Evolutionary conservation across 257 asterid species (phyloP), one percentile per base, ranked within the genome.

Genomic region (Cinchona pubescens): DNA sequence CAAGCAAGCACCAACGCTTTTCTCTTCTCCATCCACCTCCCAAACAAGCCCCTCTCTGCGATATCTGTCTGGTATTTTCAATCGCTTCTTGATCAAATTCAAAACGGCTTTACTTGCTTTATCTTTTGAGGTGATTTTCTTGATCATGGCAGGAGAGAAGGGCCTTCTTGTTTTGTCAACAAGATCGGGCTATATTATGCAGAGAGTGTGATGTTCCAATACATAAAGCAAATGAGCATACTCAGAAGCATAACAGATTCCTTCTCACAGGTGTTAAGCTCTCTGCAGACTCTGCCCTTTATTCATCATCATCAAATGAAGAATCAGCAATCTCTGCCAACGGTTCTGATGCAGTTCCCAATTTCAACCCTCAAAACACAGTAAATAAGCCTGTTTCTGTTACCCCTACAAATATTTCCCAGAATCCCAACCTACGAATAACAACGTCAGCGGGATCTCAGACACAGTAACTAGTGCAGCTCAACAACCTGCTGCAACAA

Each of bases 131-230:
- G 0, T 59, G 0, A 34, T 59, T 67, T 0, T 69, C 40, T 40
- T 12, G 45, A 6, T 29, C 30, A 11, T 51, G 16, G 35, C 55
- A 95, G 99, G 96, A 92, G 79, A 91, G 84, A 59, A 90, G 85
- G 82, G 99, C 96, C 5, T 91, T 95, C 80, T 83, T 95, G 79
- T 92, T 95, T 75, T 95, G 99, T 77, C 97, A 90, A 81, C 89
- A 92, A 75, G 99, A 95, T 76, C 85, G 99, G 62, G 97, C 99
- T 58, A 86, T 95, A 67, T 73, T 95, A 27, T 95, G 99, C 79
- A 85, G 83, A 72, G 96, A 88, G 29, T 95, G 99, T 72, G 99
- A 95, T 77, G 48, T 62, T 34, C 75, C 92, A 14, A 87, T 95
- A 67, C 99, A 95, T 82, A 91, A 85, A 77, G 89, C 90, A 10